These are phyloP conservation scores for Geranomyces variabilis DNA, from an alignment of 192 early-diverging fungal species.

Conservation along the genomic window DNA sequence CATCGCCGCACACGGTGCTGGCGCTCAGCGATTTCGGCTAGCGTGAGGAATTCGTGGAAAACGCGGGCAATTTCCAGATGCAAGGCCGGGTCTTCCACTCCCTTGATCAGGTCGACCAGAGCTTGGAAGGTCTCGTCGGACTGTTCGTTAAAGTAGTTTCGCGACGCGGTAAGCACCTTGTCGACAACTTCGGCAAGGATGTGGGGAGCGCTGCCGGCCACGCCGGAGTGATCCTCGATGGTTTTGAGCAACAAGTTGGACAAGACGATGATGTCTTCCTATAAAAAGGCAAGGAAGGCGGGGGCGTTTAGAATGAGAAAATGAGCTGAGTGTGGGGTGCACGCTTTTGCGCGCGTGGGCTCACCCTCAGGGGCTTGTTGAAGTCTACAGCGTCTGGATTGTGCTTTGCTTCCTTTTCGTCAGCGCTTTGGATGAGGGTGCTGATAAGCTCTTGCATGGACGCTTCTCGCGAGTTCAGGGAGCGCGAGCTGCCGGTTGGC, in stretches of 20 bases:
- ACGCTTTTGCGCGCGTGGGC: no score
- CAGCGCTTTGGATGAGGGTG: not conserved
- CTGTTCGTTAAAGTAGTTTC: slow-evolving; percentile 18
- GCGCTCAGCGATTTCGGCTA: slow-evolving; percentile 43
- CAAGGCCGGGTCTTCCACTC: slow-evolving; percentile 8
- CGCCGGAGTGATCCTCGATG: slow-evolving; percentile 34
- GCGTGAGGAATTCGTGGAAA: slow-evolving; percentile 40
- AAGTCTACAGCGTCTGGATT: slow-evolving; percentile 30
- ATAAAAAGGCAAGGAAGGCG: not conserved
- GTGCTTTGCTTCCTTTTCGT: slow-evolving; percentile 7
- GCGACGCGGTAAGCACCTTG: slow-evolving; percentile 25
- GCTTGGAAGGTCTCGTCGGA: slow-evolving; percentile 33
- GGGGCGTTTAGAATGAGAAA: not conserved
- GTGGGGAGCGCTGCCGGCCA: slow-evolving; percentile 37
- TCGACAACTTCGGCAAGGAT: slow-evolving; percentile 22
- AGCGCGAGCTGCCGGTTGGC: not conserved
- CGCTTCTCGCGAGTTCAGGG: not conserved
- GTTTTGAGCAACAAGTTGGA: slow-evolving; percentile 25
- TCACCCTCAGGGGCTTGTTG: slow-evolving; percentile 27
- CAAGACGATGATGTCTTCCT: slow-evolving; percentile 34
- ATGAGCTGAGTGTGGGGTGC: no score
- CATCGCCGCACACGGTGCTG: slow-evolving; percentile 42
- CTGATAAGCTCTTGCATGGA: slow-evolving; percentile 19
- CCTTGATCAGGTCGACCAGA: slow-evolving; percentile 15
- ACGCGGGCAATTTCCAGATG: slow-evolving; percentile 38